Evolutionary conservation across 1,139 yeast species (phyloP).

Genomic region (Taiozyma sp.): DNA sequence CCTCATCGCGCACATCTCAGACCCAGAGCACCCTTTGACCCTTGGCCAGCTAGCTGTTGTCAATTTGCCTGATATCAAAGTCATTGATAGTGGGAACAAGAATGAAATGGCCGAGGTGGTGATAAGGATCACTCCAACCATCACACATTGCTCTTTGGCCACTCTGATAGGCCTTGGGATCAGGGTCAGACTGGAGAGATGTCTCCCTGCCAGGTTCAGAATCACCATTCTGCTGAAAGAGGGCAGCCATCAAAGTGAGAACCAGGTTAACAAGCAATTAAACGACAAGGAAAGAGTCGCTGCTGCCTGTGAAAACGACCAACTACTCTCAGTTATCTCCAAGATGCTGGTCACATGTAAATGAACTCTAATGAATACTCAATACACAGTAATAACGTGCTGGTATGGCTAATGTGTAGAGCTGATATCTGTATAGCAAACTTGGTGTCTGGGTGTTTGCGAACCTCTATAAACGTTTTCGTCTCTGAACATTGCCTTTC

Average conservation of each 20-base stretch:
- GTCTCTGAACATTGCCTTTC: not conserved
- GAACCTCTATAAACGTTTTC: not conserved
- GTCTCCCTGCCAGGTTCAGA: slow-evolving; percentile 81
- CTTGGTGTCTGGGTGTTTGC: not conserved
- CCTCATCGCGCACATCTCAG: slow-evolving; percentile 82
- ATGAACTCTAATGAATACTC: slow-evolving; percentile 10
- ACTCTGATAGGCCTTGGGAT: slow-evolving; percentile 94
- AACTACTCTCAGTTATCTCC: slow-evolving; percentile 77
- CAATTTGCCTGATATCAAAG: slow-evolving; percentile 71
- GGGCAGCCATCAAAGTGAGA: slow-evolving; percentile 94
- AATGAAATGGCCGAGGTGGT: slow-evolving; percentile 65
- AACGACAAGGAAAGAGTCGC: slow-evolving; percentile 98
- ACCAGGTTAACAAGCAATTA: slow-evolving; percentile 92
- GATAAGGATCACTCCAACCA: slow-evolving; percentile 91
- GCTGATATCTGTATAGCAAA: not conserved
- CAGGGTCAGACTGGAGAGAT: slow-evolving; percentile 83
- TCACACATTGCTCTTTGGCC: slow-evolving; percentile 95
- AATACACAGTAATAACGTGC: not conserved
- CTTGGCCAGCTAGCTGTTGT: slow-evolving; percentile 95
- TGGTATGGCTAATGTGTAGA: too few species aligned
- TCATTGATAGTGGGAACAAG: slow-evolving; percentile 48
- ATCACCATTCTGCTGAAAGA: slow-evolving; percentile 75
- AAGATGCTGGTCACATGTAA: slow-evolving; percentile 86
- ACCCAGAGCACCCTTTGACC: slow-evolving; percentile 96
- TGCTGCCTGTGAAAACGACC: slow-evolving; percentile 98